Evolutionary conservation across 768 basidiomycete genomes (phyloP).

Genomic region (Xerocomellus amylosporus): DNA sequence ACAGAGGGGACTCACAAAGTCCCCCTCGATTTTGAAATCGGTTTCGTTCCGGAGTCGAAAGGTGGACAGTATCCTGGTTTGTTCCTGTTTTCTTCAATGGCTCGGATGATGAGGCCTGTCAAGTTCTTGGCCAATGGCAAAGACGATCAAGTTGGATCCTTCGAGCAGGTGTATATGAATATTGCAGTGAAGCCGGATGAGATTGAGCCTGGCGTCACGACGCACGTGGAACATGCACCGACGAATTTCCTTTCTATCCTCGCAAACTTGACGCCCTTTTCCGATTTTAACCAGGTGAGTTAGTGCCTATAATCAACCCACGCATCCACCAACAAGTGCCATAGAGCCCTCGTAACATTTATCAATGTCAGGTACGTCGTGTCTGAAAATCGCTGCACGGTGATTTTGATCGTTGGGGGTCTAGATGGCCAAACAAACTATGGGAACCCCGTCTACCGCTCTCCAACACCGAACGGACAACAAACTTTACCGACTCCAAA

Average conservation of each 20-base stretch:
- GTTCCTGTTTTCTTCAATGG: slow-evolving; percentile 81
- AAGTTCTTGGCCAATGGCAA: slow-evolving; percentile 83
- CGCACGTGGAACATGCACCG: slow-evolving; percentile 91
- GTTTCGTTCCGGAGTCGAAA: slow-evolving; percentile 80
- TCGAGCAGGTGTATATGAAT: slow-evolving; percentile 99
- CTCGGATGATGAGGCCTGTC: slow-evolving; percentile 98
- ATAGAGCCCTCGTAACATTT: slow-evolving; percentile 87
- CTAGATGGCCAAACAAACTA: slow-evolving; percentile 99
- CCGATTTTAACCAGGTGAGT: slow-evolving; percentile 95
- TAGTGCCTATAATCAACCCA: background rate
- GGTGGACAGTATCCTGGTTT: slow-evolving; percentile 97
- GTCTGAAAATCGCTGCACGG: background rate
- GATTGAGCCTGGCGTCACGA: slow-evolving; percentile 70
- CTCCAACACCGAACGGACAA: slow-evolving; percentile 93
- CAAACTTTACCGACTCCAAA: slow-evolving; percentile 95
- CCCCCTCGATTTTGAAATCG: slow-evolving; percentile 93
- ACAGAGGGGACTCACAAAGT: slow-evolving; percentile 80
- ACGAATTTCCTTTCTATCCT: slow-evolving; percentile 96
- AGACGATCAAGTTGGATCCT: slow-evolving; percentile 89
- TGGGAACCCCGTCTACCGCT: slow-evolving; percentile 97
- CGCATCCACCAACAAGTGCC: background rate
- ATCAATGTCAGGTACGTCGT: slow-evolving; percentile 78
- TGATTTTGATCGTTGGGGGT: slow-evolving; percentile 8
- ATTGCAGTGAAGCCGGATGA: slow-evolving; percentile 90
- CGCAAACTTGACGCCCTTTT: slow-evolving; percentile 97